phyloP scores from a whole-genome alignment of 2,329 filamentous ascomycete genomes.

The Verticillium isaacii region DNA sequence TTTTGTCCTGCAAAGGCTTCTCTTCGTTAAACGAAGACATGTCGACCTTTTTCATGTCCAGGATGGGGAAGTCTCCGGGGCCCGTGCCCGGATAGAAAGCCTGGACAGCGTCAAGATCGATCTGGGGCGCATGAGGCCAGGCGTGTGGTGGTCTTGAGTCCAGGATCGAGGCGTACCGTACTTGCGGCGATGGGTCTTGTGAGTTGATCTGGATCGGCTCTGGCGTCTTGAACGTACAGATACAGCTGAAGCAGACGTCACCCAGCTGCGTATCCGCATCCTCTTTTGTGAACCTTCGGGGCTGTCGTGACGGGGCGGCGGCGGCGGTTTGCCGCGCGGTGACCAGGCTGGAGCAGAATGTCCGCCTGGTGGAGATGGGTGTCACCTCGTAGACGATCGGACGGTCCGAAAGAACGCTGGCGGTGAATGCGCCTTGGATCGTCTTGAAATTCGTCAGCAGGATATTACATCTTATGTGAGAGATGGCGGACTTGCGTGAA shows the following conservation, averaged over 20 bases:
- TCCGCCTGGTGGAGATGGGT: slow-evolving; percentile 36
- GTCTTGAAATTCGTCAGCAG: slow-evolving; percentile 29
- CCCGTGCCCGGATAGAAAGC: slow-evolving; percentile 28
- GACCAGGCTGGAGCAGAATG: slow-evolving; percentile 45
- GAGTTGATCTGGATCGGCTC: slow-evolving; percentile 27
- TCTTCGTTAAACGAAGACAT: slow-evolving; percentile 39
- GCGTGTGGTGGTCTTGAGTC: slow-evolving; percentile 25
- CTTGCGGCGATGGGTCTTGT: slow-evolving; percentile 36
- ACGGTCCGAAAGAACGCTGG: slow-evolving; percentile 38
- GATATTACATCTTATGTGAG: neutral
- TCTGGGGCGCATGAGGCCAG: slow-evolving; percentile 41
- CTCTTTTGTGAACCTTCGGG: slow-evolving; percentile 12
- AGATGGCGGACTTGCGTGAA: slow-evolving; percentile 28
- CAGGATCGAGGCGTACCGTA: slow-evolving; percentile 37
- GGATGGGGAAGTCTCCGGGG: slow-evolving; percentile 40
- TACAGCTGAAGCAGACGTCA: slow-evolving; percentile 42
- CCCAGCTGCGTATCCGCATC: slow-evolving; percentile 34
- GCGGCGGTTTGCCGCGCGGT: slow-evolving; percentile 30
- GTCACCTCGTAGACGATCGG: slow-evolving; percentile 50
- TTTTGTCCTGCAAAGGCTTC: slow-evolving; percentile 35
- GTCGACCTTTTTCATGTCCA: slow-evolving; percentile 53
- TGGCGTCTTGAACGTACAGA: slow-evolving; percentile 47
- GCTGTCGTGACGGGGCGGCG: neutral
- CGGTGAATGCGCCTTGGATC: slow-evolving; percentile 52
- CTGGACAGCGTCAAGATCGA: slow-evolving; percentile 38